Evolutionary conservation across 2,329 filamentous ascomycete genomes (phyloP), one percentile per base, ranked within the genome.

Genomic region (Botrytis aclada): DNA sequence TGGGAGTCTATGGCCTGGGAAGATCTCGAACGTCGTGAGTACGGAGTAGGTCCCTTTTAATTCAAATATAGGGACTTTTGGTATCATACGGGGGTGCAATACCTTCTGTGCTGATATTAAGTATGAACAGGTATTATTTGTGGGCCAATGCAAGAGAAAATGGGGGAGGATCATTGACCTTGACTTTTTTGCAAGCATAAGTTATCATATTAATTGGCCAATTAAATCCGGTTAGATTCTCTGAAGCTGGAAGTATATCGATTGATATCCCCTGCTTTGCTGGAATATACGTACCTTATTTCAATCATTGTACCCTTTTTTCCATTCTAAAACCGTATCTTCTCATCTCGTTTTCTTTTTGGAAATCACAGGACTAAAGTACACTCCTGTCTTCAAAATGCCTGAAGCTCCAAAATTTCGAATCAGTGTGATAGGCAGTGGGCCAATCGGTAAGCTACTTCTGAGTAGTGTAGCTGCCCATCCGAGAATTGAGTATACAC

Each of bases 381-480:
- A 37, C 43, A 22, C n/a, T 51, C 41, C 7, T 51, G 10, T 60
- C 18, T 45, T 41, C 37, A 45, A 60, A 25, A 69, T 69, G 66
- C 22, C 66, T 25, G 37, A 69, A 37, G 41, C 25, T 18, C 29
- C 43, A 60, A 70, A 73, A 71, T 71, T 74, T 34, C 74, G 67
- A 43, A 71, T 75, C 45, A 69, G 69, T 16, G 67, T 75, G 39
- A 70, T 74, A 47, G 74, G 72, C 56, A 73, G 72, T 22, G 72
- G 72, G 0, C 74, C 74, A 39, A 73, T 74, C 37, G 72, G 74
- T 14, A 74, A 73, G 69, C 63, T 74, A 14, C n/a, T 74, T 7
- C 29, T 74, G 34, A 60, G 56, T 60, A 69, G 72, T 18, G 72
- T 73, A 45, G 29, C 54, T 25, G 32, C 62, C 9, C 72, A 74